A percentile compares a stretch with the other conserved stretches of the same genome.
These are phyloP conservation scores for Trichomonascus vanleenenianus DNA, from an alignment of 805 yeast species.

Conservation along the genomic window DNA sequence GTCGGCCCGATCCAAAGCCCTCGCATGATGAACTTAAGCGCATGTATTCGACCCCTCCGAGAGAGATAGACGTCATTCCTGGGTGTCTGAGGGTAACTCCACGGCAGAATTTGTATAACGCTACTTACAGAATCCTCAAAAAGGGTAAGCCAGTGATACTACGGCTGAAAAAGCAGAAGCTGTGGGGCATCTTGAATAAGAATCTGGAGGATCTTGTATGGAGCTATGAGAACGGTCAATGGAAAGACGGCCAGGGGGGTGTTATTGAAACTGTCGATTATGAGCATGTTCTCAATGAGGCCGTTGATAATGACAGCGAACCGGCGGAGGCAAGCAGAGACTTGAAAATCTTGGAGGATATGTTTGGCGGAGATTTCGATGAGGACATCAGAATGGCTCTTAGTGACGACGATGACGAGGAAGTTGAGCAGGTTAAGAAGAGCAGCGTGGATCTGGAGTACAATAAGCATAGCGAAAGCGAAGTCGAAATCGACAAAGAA, in stretches of 20 bases:
- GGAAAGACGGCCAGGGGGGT: conserved; percentile 78
- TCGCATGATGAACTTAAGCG: conserved; percentile 24
- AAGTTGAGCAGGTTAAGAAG: background rate
- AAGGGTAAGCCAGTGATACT: conserved; percentile 43
- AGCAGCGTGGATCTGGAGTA: conserved; percentile 5
- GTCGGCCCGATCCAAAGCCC: conserved; percentile 30
- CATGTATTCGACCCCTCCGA: conserved; percentile 25
- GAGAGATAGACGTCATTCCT: conserved; percentile 31
- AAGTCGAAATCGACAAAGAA: no score
- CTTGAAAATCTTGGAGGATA: conserved; percentile 38
- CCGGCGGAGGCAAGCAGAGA: conserved; percentile 36
- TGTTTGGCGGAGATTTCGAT: conserved; percentile 37
- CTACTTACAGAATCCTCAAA: conserved; percentile 51
- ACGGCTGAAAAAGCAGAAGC: conserved; percentile 61
- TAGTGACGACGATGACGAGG: conserved; percentile 2
- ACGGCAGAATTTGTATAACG: conserved; percentile 44
- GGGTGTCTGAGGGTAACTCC: conserved; percentile 58
- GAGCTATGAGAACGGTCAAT: conserved; percentile 53
- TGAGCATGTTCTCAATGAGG: conserved; percentile 20
- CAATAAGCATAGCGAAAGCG: conserved; percentile 1
- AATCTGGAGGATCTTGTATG: conserved; percentile 54
- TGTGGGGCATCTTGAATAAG: conserved; percentile 87
- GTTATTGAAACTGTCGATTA: conserved; percentile 52
- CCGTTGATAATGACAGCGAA: conserved; percentile 31
- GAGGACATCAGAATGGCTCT: conserved; percentile 11